Evolutionary conservation across 371 early-diverging fungal species (phyloP).

Genomic region (Rhizopus microsporus): DNA sequence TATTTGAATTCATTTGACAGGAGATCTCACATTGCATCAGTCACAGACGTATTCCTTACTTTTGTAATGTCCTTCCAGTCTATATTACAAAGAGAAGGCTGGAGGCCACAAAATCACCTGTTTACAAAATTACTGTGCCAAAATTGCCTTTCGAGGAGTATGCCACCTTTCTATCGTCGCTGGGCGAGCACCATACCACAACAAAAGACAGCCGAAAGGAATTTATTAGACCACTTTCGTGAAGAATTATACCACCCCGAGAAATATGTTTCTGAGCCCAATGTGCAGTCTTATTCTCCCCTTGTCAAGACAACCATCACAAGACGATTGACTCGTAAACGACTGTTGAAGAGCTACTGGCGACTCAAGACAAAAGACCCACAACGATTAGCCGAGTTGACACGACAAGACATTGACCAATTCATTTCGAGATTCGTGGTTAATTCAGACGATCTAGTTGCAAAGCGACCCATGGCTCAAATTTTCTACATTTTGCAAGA

Average conservation of each 20-base stretch:
- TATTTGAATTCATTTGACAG: too few relatives aligned
- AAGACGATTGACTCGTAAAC: conserved; percentile 16
- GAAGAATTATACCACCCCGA: conserved; percentile 21
- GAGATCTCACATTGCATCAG: too few relatives aligned
- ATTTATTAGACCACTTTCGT: conserved; percentile 13
- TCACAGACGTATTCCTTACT: not conserved
- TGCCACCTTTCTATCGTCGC: not conserved
- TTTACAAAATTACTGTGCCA: conserved; percentile 32
- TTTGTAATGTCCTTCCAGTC: conserved; percentile 33
- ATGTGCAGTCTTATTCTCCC: not conserved
- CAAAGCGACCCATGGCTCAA: conserved; percentile 4
- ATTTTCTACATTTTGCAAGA: conserved; percentile 21
- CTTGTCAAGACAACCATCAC: conserved; percentile 6
- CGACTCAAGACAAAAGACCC: conserved; percentile 5
- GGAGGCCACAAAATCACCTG: conserved; percentile 29
- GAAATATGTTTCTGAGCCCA: not conserved
- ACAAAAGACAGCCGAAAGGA: not conserved
- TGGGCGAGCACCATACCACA: conserved; percentile 5
- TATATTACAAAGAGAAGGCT: conserved; percentile 32
- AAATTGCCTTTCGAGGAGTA: conserved; percentile 34
- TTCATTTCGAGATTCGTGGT: conserved; percentile 7
- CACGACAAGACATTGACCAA: conserved; percentile 15
- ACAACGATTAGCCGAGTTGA: conserved; percentile 4
- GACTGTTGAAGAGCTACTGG: conserved; percentile 12
- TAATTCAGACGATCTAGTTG: conserved; percentile 13